A percentile compares a stretch with the other conserved stretches of the same genome.
These are phyloP conservation scores for Nymphaea thermarum DNA, from an alignment of 164 flowering plant species.

Conservation along the genomic window DNA sequence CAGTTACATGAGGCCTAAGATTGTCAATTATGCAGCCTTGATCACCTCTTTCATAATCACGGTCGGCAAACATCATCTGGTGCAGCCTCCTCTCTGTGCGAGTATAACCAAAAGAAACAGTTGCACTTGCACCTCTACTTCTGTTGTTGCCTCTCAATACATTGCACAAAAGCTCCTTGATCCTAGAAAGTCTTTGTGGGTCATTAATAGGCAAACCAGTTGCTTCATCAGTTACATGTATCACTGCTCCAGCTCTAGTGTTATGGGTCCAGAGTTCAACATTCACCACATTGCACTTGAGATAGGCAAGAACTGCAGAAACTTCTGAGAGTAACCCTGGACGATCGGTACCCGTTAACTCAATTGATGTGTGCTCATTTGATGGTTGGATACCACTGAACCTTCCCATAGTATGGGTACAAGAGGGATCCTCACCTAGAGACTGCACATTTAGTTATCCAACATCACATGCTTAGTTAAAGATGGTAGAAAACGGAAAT, in stretches of 20 bases:
- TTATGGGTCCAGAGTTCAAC: slow-evolving; percentile 83
- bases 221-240: slow-evolving; percentile 49
- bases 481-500: background rate
- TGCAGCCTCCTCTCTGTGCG: slow-evolving; percentile 72
- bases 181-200: slow-evolving; percentile 28
- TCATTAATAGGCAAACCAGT: slow-evolving; percentile 8
- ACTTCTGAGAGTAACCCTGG: slow-evolving; percentile 72
- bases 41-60: slow-evolving; percentile 47
- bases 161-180: slow-evolving; percentile 44
- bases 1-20: background rate
- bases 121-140: slow-evolving; percentile 49
- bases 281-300: slow-evolving; percentile 63
- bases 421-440: slow-evolving; percentile 40
- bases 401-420: slow-evolving; percentile 14
- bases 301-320: slow-evolving; percentile 55
- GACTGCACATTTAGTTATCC: background rate
- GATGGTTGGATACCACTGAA: slow-evolving; percentile 18
- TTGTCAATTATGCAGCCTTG: background rate
- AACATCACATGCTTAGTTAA: background rate
- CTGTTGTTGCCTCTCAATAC: slow-evolving; percentile 65
- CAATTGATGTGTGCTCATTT: slow-evolving; percentile 34
- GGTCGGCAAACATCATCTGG: slow-evolving; percentile 80
- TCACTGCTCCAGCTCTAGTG: slow-evolving; percentile 59
- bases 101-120: slow-evolving; percentile 44
- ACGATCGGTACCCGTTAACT: slow-evolving; percentile 70